Evolutionary conservation across 2,329 filamentous ascomycete species (phyloP), one percentile per base, ranked within the genome.

Genomic region (Magnaporthiopsis rhizophila): DNA sequence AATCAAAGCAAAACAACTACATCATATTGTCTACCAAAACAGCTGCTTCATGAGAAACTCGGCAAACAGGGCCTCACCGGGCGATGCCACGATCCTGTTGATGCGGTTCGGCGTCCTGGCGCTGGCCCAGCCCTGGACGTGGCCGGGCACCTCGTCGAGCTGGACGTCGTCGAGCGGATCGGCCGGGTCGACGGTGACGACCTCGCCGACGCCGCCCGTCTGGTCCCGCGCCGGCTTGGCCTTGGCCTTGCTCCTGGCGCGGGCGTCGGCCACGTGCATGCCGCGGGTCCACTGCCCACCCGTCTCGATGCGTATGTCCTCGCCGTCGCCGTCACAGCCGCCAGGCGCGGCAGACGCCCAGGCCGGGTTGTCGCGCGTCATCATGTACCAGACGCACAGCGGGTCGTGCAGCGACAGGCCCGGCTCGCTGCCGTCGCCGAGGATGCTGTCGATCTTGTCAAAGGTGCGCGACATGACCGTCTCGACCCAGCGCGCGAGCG

Each of bases 281-380:
- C 95, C 94, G 65, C 91, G 83, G 59, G 93, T 96, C 95, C 95
- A 99, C 79, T 98, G 95, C 1, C 94, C 95, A 2, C 85, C 79
- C 0, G 92, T 96, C 78, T 99, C 95, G 57, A 99, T 81, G 26
- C 95, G 84, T 64, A 99, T 89, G 74, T 99, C 95, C 75, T 96
- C 89, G 32, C 30, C 53, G n/a, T 13, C 53, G 0, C 81, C 86
- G 65, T n/a, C n/a, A n/a, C n/a, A n/a, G n/a, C 82, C 79, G 18
- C 18, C 45, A 2, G 45, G 45, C 18, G 78, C 74, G 1, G 83
- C 80, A 21, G 79, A 73, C 74, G 81, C 82, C 87, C 87, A 90
- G 36, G 74, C 76, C 24, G 84, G 79, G 65, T 86, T 78, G 66
- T 80, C 83, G 66, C 77, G 79, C 9, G 86, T 88, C 65, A 93